A percentile compares a stretch with the other conserved stretches of the same genome.
phyloP scores from a whole-genome alignment of 208 protist genomes.

The Porcisia deanei region DNA sequence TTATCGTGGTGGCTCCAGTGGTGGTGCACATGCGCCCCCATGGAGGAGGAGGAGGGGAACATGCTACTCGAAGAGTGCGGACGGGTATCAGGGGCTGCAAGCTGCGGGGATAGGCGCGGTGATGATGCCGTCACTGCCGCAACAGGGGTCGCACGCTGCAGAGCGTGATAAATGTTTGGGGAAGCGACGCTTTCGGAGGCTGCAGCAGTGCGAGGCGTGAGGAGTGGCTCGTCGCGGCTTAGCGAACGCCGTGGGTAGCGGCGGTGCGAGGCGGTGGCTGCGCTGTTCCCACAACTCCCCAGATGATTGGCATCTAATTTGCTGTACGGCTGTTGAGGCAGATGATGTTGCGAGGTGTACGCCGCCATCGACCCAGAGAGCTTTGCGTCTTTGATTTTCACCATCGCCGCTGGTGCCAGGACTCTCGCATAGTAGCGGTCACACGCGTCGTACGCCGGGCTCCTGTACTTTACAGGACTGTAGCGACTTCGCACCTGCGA shows the following conservation, averaged over 20 bases:
- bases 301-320: neutral
- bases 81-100: neutral
- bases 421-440: constrained; percentile 32
- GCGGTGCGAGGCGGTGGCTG: neutral
- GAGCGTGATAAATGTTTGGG: neutral
- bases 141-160: constrained; percentile 18
- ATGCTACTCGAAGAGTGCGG: neutral
- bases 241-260: constrained; percentile 21
- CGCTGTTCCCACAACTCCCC: neutral
- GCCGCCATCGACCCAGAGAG: neutral
- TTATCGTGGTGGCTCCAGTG: neutral
- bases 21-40: neutral
- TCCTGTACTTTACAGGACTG: constrained; percentile 38
- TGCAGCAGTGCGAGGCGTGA: neutral
- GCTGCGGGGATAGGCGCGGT: neutral
- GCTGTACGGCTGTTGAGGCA: neutral
- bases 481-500: constrained; percentile 19
- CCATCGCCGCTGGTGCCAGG: constrained; percentile 11
- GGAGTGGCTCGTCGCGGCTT: constrained; percentile 23
- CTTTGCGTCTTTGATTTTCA: neutral
- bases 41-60: neutral
- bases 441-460: constrained; percentile 38
- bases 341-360: constrained; percentile 1
- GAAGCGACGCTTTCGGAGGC: neutral
- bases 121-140: neutral